Evolutionary conservation across 495 filamentous ascomycete genomes (phyloP), one percentile per base, ranked within the genome.

Genomic region (Pyronema domesticum): DNA sequence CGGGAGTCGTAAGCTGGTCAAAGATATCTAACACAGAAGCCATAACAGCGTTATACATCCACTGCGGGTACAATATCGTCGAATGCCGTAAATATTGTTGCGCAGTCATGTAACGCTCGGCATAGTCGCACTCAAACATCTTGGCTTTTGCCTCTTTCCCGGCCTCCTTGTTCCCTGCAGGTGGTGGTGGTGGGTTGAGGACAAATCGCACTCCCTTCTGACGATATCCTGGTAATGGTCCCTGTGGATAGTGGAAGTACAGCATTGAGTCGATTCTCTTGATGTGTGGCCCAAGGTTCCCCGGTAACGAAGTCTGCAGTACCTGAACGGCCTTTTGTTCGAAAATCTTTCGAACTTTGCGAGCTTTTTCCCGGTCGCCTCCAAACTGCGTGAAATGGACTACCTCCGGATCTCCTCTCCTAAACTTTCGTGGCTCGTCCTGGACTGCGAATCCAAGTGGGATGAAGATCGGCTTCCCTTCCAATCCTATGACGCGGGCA

Each of bases 161-260:
- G 35, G 39, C 50, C 13, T 53, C 50, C 10, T 35, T 17, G 8
- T 53, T 18, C 36, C 14, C 35, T 11, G 35, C 35, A 33, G 50
- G 39, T 17, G 37, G 50, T 10, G 19, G 35, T 8, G 50, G 35
- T 9, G 35, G 50, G 13, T n/a, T 53, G 13, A 33, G 42, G 50
- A 14, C 19, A n/a, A 53, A 9, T 18, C 42, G 50, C 23, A 59
- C 36, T 10, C 61, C 61, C 23, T 53, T 57, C 23, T 60, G 60
- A 8, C n/a, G 51, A 37, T 64, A 63, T 48, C 51, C 57, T 7
- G 37, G 61, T 18, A 60, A 57, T 37, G 60, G 61, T 33, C 50
- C 51, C 23, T 44, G 61, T 51, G 61, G 61, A 44, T 63, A 63
- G 30, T 64, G 57, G 36, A 51, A 63, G 42, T 64, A 64, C 23